Evolutionary conservation across 768 basidiomycete species (phyloP).

Genomic region (Tephrocybe sp.): DNA sequence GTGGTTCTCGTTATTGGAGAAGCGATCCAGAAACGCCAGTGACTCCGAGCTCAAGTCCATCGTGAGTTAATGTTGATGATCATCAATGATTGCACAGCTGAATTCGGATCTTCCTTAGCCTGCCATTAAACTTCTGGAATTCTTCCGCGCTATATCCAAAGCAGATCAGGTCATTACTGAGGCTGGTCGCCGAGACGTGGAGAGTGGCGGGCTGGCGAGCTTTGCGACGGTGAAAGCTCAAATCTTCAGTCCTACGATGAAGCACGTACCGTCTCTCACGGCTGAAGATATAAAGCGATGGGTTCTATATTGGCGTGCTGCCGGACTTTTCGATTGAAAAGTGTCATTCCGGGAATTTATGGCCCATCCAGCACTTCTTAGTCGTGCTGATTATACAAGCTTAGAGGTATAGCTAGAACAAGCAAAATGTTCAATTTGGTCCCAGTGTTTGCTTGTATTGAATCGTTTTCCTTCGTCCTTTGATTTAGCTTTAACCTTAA

Average conservation of each 20-base stretch:
- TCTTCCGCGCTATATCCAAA: constrained; percentile 25
- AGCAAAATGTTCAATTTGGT: too few species aligned
- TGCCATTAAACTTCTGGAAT: constrained; percentile 31
- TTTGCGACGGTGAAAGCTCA: constrained; percentile 14
- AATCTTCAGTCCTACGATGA: constrained; percentile 12
- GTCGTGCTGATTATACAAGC: too few species aligned
- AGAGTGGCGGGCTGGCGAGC: constrained; percentile 14
- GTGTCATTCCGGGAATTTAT: too few species aligned
- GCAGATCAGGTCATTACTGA: constrained; percentile 16
- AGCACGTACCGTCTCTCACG: constrained; percentile 2
- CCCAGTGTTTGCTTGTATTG: too few species aligned
- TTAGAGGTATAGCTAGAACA: too few species aligned
- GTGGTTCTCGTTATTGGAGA: constrained; percentile 17
- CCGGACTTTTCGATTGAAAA: constrained; percentile 1
- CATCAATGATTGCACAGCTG: not conserved
- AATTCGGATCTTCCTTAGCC: constrained; percentile 21
- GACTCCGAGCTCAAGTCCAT: constrained; percentile 3
- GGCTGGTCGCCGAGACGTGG: constrained; percentile 1
- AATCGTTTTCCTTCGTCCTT: too few species aligned
- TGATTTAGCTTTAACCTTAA: too few species aligned
- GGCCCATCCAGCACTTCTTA: too few species aligned
- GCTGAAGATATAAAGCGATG: constrained; percentile 10
- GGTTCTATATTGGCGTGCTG: constrained; percentile 15
- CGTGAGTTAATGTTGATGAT: constrained; percentile 1
- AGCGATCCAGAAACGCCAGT: constrained; percentile 5